Evolutionary conservation across 805 yeast genomes (phyloP).

Genomic region (Candida ulmi): DNA sequence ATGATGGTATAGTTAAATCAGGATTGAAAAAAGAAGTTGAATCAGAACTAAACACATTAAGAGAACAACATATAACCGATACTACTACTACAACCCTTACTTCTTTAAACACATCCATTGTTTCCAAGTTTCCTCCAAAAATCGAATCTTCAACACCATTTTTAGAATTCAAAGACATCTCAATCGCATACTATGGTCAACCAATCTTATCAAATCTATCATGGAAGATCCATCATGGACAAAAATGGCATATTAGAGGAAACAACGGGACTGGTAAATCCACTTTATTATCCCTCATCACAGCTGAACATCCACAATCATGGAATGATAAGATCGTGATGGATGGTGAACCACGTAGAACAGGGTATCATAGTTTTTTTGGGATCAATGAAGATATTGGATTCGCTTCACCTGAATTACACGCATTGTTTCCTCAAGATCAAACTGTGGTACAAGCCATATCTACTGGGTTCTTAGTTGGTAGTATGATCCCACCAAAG

Average conservation of each 20-base stretch:
- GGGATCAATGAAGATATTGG: conserved; percentile 78
- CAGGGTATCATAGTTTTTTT: conserved; percentile 74
- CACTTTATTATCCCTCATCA: conserved; percentile 74
- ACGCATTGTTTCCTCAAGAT: conserved; percentile 68
- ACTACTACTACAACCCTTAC: too few relatives aligned
- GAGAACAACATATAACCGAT: too few relatives aligned
- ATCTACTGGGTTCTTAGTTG: conserved; percentile 70
- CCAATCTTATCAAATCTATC: conserved; percentile 52
- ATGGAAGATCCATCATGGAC: conserved; percentile 67
- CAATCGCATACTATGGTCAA: conserved; percentile 59
- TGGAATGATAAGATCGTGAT: conserved; percentile 71
- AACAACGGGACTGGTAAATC: conserved; percentile 93
- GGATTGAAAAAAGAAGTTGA: conserved; percentile 37
- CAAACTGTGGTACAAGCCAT: conserved; percentile 53
- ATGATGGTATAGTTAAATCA: conserved; percentile 42
- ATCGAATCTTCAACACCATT: conserved; percentile 14
- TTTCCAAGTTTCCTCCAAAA: conserved; percentile 3
- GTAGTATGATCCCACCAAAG: conserved; percentile 51
- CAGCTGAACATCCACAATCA: conserved; percentile 96
- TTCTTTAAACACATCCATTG: too few relatives aligned
- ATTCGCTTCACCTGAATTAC: conserved; percentile 87
- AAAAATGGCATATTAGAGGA: conserved; percentile 86
- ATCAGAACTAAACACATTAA: conserved; percentile 18
- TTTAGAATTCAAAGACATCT: conserved; percentile 55
- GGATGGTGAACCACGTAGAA: conserved; percentile 60